phyloP scores from a whole-genome alignment of 2,329 filamentous ascomycete genomes.

The Mycogone perniciosa region DNA sequence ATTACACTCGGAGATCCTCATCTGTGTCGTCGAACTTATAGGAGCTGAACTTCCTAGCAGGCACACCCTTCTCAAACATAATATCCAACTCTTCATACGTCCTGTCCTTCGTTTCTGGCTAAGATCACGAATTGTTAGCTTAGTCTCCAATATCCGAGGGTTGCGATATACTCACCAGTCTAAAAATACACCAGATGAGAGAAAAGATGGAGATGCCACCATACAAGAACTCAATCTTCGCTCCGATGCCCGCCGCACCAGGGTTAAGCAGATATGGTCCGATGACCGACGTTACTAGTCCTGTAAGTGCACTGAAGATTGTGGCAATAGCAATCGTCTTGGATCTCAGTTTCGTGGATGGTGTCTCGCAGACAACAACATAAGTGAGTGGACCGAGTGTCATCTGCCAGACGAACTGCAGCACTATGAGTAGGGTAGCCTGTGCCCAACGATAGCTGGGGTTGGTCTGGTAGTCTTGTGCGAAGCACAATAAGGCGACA shows the following conservation, averaged over 20 bases:
- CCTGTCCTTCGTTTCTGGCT: constrained; percentile 46
- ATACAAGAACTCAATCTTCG: constrained; percentile 11
- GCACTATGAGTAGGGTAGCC: constrained; percentile 43
- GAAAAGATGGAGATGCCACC: constrained; percentile 9
- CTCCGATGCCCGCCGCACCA: constrained; percentile 6
- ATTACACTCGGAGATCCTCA: constrained; percentile 1
- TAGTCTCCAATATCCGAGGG: not conserved
- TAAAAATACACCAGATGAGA: constrained; percentile 8
- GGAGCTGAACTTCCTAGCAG: constrained; percentile 26
- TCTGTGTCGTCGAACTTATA: constrained; percentile 5
- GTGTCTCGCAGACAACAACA: constrained; percentile 46
- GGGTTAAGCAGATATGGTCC: constrained; percentile 9
- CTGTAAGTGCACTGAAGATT: constrained; percentile 4
- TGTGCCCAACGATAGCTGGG: constrained; percentile 31
- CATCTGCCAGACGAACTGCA: constrained; percentile 48
- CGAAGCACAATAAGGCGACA: constrained; percentile 31
- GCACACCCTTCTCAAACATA: constrained; percentile 26
- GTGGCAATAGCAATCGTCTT: constrained; percentile 39
- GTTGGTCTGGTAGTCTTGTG: constrained; percentile 6
- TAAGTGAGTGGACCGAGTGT: constrained; percentile 50
- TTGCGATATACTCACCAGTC: constrained; percentile 2
- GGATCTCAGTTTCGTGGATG: constrained; percentile 46
- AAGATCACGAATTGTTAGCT: not conserved
- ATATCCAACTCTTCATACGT: constrained; percentile 37
- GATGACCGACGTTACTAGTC: constrained; percentile 9